A percentile compares a stretch with the other conserved stretches of the same genome.
These are phyloP conservation scores for Domatiomyces globalis DNA, from an alignment of 2,329 filamentous ascomycete species.

Conservation along the genomic window DNA sequence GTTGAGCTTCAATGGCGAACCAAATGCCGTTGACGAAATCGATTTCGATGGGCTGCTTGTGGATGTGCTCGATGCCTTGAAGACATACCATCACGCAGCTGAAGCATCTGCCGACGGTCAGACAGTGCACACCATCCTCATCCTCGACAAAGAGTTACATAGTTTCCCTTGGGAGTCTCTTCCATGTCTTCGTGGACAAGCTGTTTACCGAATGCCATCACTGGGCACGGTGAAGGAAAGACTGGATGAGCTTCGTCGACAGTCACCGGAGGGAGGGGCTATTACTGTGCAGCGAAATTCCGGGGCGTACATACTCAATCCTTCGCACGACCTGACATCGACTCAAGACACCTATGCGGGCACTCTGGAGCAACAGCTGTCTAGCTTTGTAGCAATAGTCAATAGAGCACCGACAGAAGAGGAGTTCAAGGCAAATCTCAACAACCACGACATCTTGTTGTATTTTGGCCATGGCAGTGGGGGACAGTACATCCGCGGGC, in stretches of 20 bases:
- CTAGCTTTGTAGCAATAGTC: conserved; percentile 38
- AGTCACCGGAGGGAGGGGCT: conserved; percentile 9
- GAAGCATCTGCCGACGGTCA: conserved; percentile 21
- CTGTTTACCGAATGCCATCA: conserved; percentile 79
- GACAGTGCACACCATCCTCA: conserved; percentile 60
- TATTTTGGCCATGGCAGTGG: conserved; percentile 97
- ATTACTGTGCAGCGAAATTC: conserved; percentile 14
- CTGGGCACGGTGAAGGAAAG: conserved; percentile 67
- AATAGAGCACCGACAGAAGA: conserved; percentile 57
- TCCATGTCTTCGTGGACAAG: conserved; percentile 63
- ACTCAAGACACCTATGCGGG: conserved; percentile 64
- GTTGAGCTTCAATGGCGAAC: conserved; percentile 88
- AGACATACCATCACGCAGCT: conserved; percentile 53
- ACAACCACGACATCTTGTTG: conserved; percentile 56
- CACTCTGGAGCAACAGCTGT: conserved; percentile 8
- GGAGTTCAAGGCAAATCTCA: conserved; percentile 58
- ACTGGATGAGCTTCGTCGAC: conserved; percentile 32
- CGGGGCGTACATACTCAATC: conserved; percentile 69
- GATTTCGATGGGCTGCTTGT: conserved; percentile 88
- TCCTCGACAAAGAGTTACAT: conserved; percentile 83
- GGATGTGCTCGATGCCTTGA: conserved; percentile 71
- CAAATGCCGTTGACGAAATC: conserved; percentile 93
- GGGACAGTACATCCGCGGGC: conserved; percentile 79
- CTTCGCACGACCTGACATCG: conserved; percentile 63
- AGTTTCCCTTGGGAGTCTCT: conserved; percentile 92